phyloP scores from a whole-genome alignment of 78 protist genomes.

The Dictyostelium purpureum region DNA sequence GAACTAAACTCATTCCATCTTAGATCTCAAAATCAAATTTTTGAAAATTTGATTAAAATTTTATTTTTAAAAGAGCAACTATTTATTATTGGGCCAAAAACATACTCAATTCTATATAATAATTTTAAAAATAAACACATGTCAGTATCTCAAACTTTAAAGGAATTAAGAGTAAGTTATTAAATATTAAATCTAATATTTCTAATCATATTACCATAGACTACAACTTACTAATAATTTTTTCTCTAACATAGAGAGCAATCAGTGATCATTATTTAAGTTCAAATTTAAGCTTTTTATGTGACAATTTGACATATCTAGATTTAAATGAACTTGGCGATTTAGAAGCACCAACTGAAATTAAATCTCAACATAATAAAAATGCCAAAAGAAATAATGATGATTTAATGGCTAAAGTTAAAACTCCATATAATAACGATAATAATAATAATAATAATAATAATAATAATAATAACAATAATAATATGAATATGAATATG shows the following conservation, averaged over 20 bases:
- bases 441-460: too few relatives aligned
- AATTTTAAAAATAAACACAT: conserved; percentile 1
- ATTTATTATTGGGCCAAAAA: neutral
- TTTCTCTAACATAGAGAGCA: neutral
- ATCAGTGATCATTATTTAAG: neutral
- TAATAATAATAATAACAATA: too few relatives aligned
- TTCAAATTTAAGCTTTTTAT: neutral
- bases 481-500: too few relatives aligned
- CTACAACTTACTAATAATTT: neutral
- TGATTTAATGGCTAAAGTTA: too few relatives aligned
- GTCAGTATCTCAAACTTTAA: neutral
- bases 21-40: neutral
- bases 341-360: neutral
- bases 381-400: too few relatives aligned
- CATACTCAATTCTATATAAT: neutral
- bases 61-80: neutral
- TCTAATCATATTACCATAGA: too few relatives aligned
- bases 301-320: neutral
- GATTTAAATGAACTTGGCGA: neutral
- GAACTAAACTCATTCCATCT: conserved; percentile 2
- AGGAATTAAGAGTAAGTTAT: neutral
- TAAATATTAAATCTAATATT: neutral
- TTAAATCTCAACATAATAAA: neutral
- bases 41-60: conserved; percentile 25
- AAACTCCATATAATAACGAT: too few relatives aligned